Percentiles rank a stretch among this genome's conserved stretches.
phyloP scores from a whole-genome alignment of 768 basidiomycete genomes.

The Symmetrospora coprosmae region DNA sequence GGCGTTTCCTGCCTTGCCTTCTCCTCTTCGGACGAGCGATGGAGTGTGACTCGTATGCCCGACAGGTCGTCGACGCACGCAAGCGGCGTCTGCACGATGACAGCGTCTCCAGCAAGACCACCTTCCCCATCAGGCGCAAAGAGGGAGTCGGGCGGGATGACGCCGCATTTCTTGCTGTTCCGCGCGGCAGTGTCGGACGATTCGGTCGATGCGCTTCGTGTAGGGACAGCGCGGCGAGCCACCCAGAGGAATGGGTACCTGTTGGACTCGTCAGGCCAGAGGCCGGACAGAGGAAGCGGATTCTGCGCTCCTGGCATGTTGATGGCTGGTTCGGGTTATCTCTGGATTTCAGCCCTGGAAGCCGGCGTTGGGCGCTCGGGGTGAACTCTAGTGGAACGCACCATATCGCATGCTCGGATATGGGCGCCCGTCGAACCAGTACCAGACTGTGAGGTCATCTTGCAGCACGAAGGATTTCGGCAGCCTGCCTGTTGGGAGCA shows the following conservation, averaged over 20 bases:
- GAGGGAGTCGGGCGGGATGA: not conserved
- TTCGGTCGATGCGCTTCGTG: not conserved
- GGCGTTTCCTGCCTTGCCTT: not conserved
- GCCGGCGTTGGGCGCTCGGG: too few relatives aligned
- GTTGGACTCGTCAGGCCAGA: not conserved
- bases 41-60: conserved; percentile 3
- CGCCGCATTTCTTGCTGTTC: not conserved
- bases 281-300: conserved; percentile 11
- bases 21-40: conserved; percentile 4
- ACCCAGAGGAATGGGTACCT: conserved; percentile 6
- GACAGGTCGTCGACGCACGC: not conserved
- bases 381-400: too few relatives aligned
- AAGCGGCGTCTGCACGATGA: not conserved
- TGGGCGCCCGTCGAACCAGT: conserved; percentile 8
- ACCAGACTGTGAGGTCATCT: conserved; percentile 8
- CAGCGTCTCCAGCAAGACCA: too few relatives aligned
- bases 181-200: not conserved
- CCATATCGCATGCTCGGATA: conserved; percentile 12
- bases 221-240: not conserved
- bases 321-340: not conserved
- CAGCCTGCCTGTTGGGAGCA: not conserved
- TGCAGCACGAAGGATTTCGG: not conserved
- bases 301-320: conserved; percentile 11
- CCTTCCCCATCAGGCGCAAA: too few relatives aligned
- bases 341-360: not conserved